Conservation (phyloP, 1,284 basidiomycete genomes). For the Pholiota adiposa region DNA sequence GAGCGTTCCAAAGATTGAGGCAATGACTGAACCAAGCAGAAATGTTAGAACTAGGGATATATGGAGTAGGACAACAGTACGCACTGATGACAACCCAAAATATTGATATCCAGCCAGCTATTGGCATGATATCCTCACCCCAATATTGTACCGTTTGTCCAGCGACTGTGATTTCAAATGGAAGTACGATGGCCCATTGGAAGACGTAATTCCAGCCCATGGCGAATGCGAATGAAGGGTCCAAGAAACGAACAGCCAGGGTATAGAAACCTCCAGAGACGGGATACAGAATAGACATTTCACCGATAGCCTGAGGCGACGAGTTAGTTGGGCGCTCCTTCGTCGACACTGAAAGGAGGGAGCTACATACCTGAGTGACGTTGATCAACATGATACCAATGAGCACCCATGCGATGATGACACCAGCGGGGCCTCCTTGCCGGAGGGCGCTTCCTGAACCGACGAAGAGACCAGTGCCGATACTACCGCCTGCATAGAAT, state of each 20-base stretch:
- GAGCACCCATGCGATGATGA: conserved; percentile 47
- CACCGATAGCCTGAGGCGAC: conserved; percentile 41
- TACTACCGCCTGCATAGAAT: conserved; percentile 44
- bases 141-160: conserved; percentile 49
- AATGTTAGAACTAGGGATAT: background rate
- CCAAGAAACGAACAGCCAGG: conserved; percentile 47
- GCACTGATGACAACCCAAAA: conserved; percentile 48
- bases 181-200: conserved; percentile 47
- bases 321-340: conserved; percentile 1
- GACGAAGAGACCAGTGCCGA: conserved; percentile 58
- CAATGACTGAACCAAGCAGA: conserved; percentile 31
- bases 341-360: background rate
- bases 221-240: conserved; percentile 57
- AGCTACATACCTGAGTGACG: conserved; percentile 44
- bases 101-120: conserved; percentile 52
- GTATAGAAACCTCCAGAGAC: conserved; percentile 58
- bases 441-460: conserved; percentile 49
- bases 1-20: conserved; percentile 45
- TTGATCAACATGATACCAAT: conserved; percentile 51
- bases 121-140: conserved; percentile 37
- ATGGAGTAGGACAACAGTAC: conserved; percentile 14
- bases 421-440: conserved; percentile 44
- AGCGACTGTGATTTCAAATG: conserved; percentile 48
- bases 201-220: conserved; percentile 57
- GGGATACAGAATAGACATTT: conserved; percentile 59